Base-by-base conservation (phyloP, 805 yeast genomes). In the Candida gorgasii region DNA sequence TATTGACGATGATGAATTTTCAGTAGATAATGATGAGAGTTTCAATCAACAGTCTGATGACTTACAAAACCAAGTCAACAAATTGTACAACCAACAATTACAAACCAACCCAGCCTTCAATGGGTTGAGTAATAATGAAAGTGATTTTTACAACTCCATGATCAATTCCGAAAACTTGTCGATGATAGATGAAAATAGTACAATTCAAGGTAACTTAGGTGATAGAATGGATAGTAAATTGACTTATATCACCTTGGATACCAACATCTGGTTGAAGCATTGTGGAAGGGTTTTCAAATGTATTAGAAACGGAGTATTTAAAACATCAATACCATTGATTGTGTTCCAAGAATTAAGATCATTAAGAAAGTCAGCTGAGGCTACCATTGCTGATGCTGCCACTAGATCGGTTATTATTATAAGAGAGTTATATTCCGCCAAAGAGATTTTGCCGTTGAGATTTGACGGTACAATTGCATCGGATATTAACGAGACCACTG, bases 191-290 rank as follows among this genome's bases (percentile, higher is more conserved):
- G 51, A 44, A 8, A 40, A 37, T 30, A 36, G 8, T 12, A 18
- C 39, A 2, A 42, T 65, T 7, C 69, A 61, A 35, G 85, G 85
- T 7, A 71, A 79, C 54, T 59, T 80, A 27, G 82, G 84, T 4
- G 76, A 74, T 36, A 62, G 72, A 31, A 79, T 81, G 73, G 86
- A 81, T 57, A 73, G 78, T 9, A 58, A 73, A 13, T 55, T 78
- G 16, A 80, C 87, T 0, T 73, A 72, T 52, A 72, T 84, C 42
- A 77, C 87, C 0, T 66, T 86, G 43, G 95, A 86, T 61, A 85
- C 93, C 1, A 85, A 86, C 49, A 79, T 84, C 44, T 86, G 92
- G 90, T 65, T 86, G 49, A 83, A 85, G 53, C 90, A 84, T 54
- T 84, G 89, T 58, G 95, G 92, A 1, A 73, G 84, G 47, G 69